A percentile compares a stretch with the other conserved stretches of the same genome.
phyloP scores from a whole-genome alignment of 208 protist genomes.

The Leishmania braziliensis region DNA sequence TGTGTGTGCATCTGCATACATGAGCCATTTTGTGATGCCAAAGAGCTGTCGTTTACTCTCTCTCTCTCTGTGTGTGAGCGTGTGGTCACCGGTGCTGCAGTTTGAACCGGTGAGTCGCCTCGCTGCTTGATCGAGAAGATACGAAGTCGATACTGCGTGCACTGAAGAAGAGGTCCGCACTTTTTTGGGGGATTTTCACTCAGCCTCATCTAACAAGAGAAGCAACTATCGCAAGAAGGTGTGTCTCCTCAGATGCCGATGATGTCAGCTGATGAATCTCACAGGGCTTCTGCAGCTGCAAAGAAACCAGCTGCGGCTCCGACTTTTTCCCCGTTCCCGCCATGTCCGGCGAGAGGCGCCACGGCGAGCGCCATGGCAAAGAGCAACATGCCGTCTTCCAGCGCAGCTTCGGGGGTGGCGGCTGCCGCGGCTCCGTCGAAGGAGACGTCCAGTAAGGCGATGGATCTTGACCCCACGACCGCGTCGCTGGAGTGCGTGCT shows the following conservation, averaged over 20 bases:
- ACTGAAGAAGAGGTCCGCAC: neutral
- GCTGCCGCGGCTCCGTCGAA: neutral
- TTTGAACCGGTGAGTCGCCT: neutral
- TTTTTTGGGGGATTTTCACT: too few relatives aligned
- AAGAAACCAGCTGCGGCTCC: neutral
- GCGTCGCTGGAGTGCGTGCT: slow-evolving; percentile 34
- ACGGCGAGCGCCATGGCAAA: neutral
- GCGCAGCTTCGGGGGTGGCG: neutral
- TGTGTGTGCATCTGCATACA: neutral
- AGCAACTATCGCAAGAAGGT: neutral
- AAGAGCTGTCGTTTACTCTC: neutral
- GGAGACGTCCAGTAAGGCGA: neutral
- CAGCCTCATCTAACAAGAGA: neutral
- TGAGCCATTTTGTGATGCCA: neutral
- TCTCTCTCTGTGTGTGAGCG: neutral
- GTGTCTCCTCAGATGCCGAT: neutral
- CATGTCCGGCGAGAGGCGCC: neutral
- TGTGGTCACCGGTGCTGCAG: neutral
- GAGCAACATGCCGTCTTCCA: neutral
- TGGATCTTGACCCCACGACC: slow-evolving; percentile 7
- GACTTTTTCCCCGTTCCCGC: slow-evolving; percentile 4
- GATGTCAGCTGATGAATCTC: slow-evolving; percentile 13
- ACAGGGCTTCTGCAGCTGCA: slow-evolving; percentile 4
- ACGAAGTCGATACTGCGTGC: neutral
- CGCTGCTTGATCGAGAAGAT: neutral